A percentile compares a stretch with the other conserved stretches of the same genome.
phyloP scores from a whole-genome alignment of 1,139 yeast genomes.

The Yamadazyma atmosphaerica region DNA sequence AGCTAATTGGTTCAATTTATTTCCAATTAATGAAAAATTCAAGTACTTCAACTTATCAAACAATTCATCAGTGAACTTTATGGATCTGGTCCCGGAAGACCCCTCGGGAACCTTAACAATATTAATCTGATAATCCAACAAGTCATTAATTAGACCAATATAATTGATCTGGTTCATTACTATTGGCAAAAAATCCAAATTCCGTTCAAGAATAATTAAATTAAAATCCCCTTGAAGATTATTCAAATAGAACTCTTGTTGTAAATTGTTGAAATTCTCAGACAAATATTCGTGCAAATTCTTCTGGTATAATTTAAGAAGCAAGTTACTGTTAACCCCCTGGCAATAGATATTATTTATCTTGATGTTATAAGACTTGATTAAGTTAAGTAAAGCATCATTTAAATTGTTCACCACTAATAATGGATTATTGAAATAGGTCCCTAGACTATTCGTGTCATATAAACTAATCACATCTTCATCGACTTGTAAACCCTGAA shows the following conservation, averaged over 20 bases:
- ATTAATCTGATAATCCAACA: conserved; percentile 54
- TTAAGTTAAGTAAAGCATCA: conserved; percentile 24
- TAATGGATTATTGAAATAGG: conserved; percentile 39
- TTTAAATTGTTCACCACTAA: conserved; percentile 30
- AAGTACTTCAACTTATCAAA: conserved; percentile 55
- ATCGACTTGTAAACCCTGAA: conserved; percentile 26
- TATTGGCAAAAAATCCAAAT: conserved; percentile 70
- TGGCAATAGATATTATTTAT: conserved; percentile 40
- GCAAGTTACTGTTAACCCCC: conserved; percentile 39
- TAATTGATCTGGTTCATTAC: conserved; percentile 77
- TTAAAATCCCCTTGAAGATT: conserved; percentile 50
- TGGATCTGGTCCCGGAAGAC: conserved; percentile 23
- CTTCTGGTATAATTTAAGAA: conserved; percentile 26
- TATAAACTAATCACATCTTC: conserved; percentile 23
- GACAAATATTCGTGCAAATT: conserved; percentile 31
- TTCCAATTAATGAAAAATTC: conserved; percentile 82
- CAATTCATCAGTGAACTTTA: conserved; percentile 27
- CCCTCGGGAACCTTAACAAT: conserved; percentile 32
- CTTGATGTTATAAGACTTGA: conserved; percentile 27
- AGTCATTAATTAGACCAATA: conserved; percentile 78
- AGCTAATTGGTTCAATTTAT: conserved; percentile 69
- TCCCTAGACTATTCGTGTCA: conserved; percentile 23
- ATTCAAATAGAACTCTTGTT: conserved; percentile 37
- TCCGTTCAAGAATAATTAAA: conserved; percentile 75
- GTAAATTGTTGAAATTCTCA: conserved; percentile 30